Base-by-base conservation (phyloP, 208 protist genomes). In the Strigomonas oncopelti region DNA sequence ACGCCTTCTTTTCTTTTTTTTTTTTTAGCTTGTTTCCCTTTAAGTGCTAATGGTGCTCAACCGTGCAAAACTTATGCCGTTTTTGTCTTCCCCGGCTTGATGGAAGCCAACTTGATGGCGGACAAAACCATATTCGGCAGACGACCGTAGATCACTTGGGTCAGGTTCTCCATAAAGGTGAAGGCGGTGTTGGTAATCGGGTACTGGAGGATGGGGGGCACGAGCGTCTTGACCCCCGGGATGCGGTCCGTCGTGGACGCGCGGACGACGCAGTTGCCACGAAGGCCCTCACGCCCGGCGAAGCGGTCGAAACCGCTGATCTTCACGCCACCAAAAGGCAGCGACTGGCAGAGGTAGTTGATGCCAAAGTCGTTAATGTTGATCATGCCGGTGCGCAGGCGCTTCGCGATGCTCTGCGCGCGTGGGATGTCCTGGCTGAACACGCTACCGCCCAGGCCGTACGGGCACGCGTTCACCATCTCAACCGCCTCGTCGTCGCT, bases 301-400 rank as follows among this genome's bases (percentile, higher is more conserved):
- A 98, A 98, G 60, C 94, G 84, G 74, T 97, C 97, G 67, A 98
- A 98, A 32, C 97, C 97, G 74, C 94, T 98, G 61, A 96, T 87
- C 74, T 98, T 98, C 18, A 96, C 87, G 28, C 96, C 96, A 75
- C 96, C 96, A 77, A 98, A 98, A 27, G 96, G 96, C 31, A 98
- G 74, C n/a, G 92, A 94, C 75, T 98, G 95, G 70, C 93, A 96
- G 29, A 98, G 81, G 75, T 98, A 98, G 61, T 93, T 97, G 66
- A 97, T 90, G 73, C 93, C 95, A 85, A 96, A 98, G 72, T 98
- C 95, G 76, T 97, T 97, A 68, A 96, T 83, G 72, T 95, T 96
- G 59, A 84, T 74, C 93, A 97, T 97, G 22, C 93, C 93, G 42
- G 88, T 90, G 56, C 77, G 78, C 42, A 97, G 73, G 57, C 87